These are phyloP conservation scores for Salix exigua DNA, from an alignment of 345 rosid species.

Conservation along the genomic window DNA sequence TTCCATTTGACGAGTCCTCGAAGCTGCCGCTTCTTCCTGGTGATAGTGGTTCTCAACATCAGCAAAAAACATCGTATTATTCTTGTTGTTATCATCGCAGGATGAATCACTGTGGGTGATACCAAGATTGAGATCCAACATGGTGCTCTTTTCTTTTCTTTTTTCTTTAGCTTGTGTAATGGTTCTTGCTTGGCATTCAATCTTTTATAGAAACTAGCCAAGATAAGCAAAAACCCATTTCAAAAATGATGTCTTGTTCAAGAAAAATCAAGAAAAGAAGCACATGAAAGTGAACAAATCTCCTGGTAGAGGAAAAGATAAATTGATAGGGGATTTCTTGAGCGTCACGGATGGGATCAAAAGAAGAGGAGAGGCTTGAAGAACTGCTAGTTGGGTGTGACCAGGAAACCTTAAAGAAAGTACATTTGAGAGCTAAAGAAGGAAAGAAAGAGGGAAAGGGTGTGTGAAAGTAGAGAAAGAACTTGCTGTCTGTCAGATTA, in stretches of 20 bases:
- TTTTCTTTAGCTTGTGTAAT: neutral
- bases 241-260: neutral
- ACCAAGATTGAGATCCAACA: constrained; percentile 72
- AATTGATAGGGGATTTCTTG: constrained; percentile 2
- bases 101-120: constrained; percentile 32
- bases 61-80: neutral
- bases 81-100: constrained; percentile 12
- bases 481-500: neutral
- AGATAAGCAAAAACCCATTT: neutral
- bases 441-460: neutral
- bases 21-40: neutral
- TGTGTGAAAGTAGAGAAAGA: neutral
- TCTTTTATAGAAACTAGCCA: neutral
- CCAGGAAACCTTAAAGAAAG: constrained; percentile 8
- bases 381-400: neutral
- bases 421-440: neutral
- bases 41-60: neutral
- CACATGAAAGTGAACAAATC: neutral
- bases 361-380: neutral
- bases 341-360: constrained; percentile 24
- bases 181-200: neutral
- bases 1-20: constrained; percentile 18
- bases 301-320: neutral
- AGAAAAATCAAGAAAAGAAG: neutral
- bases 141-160: neutral